Base-by-base conservation (phyloP, 768 basidiomycete genomes). In the Panus rudis region DNA sequence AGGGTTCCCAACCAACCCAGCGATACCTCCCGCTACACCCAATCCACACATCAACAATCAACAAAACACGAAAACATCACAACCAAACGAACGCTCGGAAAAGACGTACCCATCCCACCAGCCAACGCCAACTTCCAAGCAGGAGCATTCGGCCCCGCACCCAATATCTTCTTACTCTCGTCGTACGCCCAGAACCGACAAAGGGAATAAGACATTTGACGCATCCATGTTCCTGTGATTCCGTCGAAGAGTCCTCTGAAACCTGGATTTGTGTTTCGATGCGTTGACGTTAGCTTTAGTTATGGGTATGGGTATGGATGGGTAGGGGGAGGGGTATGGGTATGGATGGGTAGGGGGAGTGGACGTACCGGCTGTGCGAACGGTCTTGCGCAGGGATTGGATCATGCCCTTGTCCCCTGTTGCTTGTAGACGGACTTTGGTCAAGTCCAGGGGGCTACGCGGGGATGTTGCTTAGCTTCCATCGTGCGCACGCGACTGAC, bases 141-240 rank as follows among this genome's bases (percentile, higher is more conserved):
- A 3, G 89, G 79, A 0, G 82, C 73, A 50, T 84, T 72, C 62
- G 62, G 54, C 63, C 66, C 70, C 12, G 84, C 84, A 17, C 85
- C 85, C 0, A 92, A 54, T 6, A 83, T 50, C 68, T 84, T 89
- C 72, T 92, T 93, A 60, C 83, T 87, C 67, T 88, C 84, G 49
- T 92, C 90, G 61, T 92, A 91, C 13, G 86, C 88, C 79, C 88
- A 92, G 69, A 92, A 93, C n/a, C 90, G 73, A 61, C 87, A 90
- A 60, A 92, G 69, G 32, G 86, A 90, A 65, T 93, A 93, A 25
- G 81, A 86, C 88, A 92, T 90, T 65, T 94, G 91, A 22, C 91
- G 77, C 63, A 94, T 64, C 79, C 88, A 84, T 21, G 91, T 94
- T 23, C 90, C 91, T 2, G 82, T 70, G 46, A 92, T 88, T 14